A percentile compares a stretch with the other conserved stretches of the same genome.
Conservation (phyloP, 1,284 basidiomycete genomes). For the Ganoderma sp. region DNA sequence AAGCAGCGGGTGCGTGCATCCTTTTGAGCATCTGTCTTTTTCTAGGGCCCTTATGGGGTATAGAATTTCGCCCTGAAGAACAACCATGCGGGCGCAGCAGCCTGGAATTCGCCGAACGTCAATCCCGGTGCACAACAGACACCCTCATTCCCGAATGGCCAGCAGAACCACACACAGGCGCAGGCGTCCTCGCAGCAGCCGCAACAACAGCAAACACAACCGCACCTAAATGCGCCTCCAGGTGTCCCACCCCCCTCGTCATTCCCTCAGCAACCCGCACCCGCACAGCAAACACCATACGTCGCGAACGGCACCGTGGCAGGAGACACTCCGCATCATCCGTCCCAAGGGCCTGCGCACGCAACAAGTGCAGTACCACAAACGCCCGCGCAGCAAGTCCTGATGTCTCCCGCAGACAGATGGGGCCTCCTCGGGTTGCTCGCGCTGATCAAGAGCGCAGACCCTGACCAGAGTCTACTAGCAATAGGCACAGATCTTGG, state of each 20-base stretch:
- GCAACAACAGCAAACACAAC: constrained; percentile 40
- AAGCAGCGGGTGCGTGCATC: constrained; percentile 69
- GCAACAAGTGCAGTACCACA: constrained; percentile 55
- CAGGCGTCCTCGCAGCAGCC: constrained; percentile 36
- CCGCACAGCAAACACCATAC: constrained; percentile 42
- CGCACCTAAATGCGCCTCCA: constrained; percentile 55
- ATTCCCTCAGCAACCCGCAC: constrained; percentile 46
- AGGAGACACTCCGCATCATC: constrained; percentile 39
- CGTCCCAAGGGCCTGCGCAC: constrained; percentile 38
- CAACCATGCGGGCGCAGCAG: constrained; percentile 50
- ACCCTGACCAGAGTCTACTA: constrained; percentile 86
- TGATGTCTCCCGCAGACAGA: constrained; percentile 92
- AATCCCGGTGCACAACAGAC: constrained; percentile 44
- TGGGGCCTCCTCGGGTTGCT: constrained; percentile 93
- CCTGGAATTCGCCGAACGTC: constrained; percentile 63
- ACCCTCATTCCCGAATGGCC: constrained; percentile 38
- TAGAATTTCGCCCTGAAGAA: constrained; percentile 65
- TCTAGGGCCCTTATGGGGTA: constrained; percentile 15
- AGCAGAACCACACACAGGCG: constrained; percentile 45
- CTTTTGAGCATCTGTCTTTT: constrained; percentile 16
- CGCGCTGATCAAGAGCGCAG: constrained; percentile 90
- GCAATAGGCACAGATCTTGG: constrained; percentile 93
- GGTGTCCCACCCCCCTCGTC: constrained; percentile 56
- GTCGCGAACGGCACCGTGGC: constrained; percentile 43
- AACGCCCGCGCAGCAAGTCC: constrained; percentile 93